Evolutionary conservation across 805 yeast species (phyloP).

Genomic region (Lipomyces kockii): DNA sequence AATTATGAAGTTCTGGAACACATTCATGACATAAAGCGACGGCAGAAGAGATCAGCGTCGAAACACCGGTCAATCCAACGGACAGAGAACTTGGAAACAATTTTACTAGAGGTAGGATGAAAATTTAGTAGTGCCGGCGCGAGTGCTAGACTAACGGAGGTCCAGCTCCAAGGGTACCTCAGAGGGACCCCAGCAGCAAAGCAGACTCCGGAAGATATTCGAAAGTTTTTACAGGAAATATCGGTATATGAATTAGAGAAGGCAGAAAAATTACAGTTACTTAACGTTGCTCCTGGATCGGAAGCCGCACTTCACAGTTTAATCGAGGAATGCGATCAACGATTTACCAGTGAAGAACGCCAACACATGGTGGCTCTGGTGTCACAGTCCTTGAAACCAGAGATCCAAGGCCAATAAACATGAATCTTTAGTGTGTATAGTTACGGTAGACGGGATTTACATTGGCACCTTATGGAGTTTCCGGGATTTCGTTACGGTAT

Average conservation of each 20-base stretch:
- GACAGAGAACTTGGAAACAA: constrained; percentile 40
- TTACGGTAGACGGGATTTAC: not conserved
- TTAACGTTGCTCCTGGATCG: constrained; percentile 78
- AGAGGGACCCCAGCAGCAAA: constrained; percentile 47
- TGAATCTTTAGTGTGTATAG: not conserved
- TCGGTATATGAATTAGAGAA: constrained; percentile 63
- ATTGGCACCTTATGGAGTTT: not conserved
- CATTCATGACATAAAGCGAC: constrained; percentile 53
- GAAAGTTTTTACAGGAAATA: constrained; percentile 52
- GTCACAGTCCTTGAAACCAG: constrained; percentile 55
- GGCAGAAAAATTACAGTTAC: constrained; percentile 80
- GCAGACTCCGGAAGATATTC: constrained; percentile 45
- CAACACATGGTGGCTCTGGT: constrained; percentile 63
- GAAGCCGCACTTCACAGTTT: constrained; percentile 78
- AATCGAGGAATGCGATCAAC: constrained; percentile 89
- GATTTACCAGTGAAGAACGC: constrained; percentile 73
- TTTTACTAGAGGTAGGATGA: constrained; percentile 39
- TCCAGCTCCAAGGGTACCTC: constrained; percentile 47
- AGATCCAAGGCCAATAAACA: not conserved
- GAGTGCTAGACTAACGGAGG: constrained; percentile 40
- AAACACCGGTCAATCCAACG: constrained; percentile 38
- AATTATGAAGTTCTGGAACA: constrained; percentile 68
- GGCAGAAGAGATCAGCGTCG: constrained; percentile 28
- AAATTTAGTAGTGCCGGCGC: constrained; percentile 39
- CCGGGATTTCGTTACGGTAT: not conserved